Percentiles rank a stretch among this genome's conserved stretches.
phyloP scores from a whole-genome alignment of 306 rosid genomes.

The Begonia fuchsioides region DNA sequence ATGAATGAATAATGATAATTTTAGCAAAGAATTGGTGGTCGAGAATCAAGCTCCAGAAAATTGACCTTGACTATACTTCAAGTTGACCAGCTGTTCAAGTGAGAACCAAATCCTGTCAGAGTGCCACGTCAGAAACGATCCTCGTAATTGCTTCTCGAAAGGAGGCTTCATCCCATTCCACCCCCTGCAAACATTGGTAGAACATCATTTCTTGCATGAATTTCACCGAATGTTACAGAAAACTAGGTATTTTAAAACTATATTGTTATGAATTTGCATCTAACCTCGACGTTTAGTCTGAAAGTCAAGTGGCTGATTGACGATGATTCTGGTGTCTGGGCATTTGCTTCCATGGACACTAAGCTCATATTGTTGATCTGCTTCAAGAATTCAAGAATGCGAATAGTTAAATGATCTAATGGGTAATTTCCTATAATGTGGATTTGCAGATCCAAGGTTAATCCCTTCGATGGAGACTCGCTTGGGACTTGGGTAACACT shows the following conservation, averaged over 20 bases:
- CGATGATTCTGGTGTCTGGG: constrained; percentile 22
- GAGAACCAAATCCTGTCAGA: neutral
- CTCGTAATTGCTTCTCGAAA: constrained; percentile 54
- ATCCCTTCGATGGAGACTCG: constrained; percentile 32
- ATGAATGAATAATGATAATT: neutral
- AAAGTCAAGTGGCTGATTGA: constrained; percentile 25
- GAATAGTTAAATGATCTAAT: constrained; percentile 31
- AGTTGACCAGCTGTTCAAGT: constrained; percentile 3
- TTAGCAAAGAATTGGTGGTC: neutral
- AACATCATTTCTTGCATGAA: no score
- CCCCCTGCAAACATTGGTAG: no score
- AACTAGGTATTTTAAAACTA: no score
- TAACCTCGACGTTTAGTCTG: constrained; percentile 71
- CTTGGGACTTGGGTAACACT: constrained; percentile 20
- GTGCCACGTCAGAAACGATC: constrained; percentile 29
- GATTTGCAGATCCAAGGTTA: constrained; percentile 45
- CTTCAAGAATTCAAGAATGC: constrained; percentile 54
- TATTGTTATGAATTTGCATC: neutral
- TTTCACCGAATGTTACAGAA: no score
- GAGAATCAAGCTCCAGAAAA: neutral
- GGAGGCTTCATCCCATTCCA: constrained; percentile 47
- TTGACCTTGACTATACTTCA: no score
- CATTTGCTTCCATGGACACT: constrained; percentile 46
- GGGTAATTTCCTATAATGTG: constrained; percentile 29
- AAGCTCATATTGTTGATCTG: constrained; percentile 27